Conservation (phyloP, 2,329 filamentous ascomycete species). For the Trichoderma asperellum region DNA sequence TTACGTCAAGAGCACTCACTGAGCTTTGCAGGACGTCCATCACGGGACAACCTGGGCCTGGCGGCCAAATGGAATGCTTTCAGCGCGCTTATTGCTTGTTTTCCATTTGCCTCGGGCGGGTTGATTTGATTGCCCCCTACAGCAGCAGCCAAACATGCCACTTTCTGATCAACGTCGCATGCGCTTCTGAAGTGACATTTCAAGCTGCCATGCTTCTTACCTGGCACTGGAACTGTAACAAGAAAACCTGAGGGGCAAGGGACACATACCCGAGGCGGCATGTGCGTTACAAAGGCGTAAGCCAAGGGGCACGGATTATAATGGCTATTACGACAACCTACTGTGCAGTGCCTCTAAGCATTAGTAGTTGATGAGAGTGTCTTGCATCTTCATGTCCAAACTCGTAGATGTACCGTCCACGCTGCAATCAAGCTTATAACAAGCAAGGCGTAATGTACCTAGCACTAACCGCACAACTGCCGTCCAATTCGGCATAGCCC, state of each 20-base stretch:
- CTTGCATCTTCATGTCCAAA: background rate
- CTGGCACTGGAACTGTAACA: background rate
- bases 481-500: background rate
- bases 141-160: background rate
- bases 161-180: background rate
- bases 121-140: background rate
- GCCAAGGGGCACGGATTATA: background rate
- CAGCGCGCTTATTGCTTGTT: background rate
- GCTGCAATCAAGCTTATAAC: background rate
- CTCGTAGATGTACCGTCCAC: background rate
- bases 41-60: background rate
- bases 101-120: background rate
- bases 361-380: background rate
- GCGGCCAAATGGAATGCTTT: background rate
- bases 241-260: background rate
- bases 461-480: background rate
- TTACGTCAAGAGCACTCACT: background rate
- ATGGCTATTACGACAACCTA: background rate
- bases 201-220: background rate
- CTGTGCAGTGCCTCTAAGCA: background rate
- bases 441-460: background rate
- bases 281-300: background rate
- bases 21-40: conserved; percentile 6
- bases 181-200: background rate
- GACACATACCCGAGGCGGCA: background rate